Base-by-base conservation (phyloP, 345 rosid species). In the Mangifera indica region DNA sequence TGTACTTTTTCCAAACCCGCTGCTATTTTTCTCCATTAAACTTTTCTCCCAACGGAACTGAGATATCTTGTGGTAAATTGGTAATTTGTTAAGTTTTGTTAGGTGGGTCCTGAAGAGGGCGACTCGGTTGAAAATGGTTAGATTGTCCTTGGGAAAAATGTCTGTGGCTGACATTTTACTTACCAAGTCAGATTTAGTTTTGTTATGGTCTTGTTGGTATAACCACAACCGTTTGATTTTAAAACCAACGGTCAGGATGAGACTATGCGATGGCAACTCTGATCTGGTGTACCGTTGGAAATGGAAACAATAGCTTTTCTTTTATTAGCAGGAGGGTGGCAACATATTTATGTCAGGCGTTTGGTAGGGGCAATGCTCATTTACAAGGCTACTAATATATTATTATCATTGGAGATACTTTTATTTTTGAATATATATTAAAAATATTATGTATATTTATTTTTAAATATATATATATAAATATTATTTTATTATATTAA, bases 51-150 rank as follows among this genome's bases (percentile, higher is more conserved):
- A 29, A 34, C n/a, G n/a, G n/a, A n/a, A 37, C 7, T 37, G 42
- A 37, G 7, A 37, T 37, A 34, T 29, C 32, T 29, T 29, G 32
- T 34, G 7, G 4, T n/a, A n/a, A n/a, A n/a, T n/a, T n/a, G n/a
- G n/a, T n/a, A 34, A 34, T 37, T 2, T 7, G 12, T 12, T 29
- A 29, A 29, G 0, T 40, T 62, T 20, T n/a, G 5, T 12, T 7
- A 0, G 10, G 66, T 54, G 44, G 57, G 22, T 53, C 70, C 20
- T 69, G 74, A 53, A 72, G 77, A 76, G 74, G 80, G 42, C 67
- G 20, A 63, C 25, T 42, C 58, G 61, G 67, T 29, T 29, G 32
- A 29, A 29, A 72, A 49, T 55, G 18, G 2, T n/a, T 2, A 10
- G 25, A 61, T 70, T 48, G 63, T 24, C 59, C 8, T 62, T 34